phyloP scores from a whole-genome alignment of 2,329 filamentous ascomycete species.

The Pestalotiopsis sp. region DNA sequence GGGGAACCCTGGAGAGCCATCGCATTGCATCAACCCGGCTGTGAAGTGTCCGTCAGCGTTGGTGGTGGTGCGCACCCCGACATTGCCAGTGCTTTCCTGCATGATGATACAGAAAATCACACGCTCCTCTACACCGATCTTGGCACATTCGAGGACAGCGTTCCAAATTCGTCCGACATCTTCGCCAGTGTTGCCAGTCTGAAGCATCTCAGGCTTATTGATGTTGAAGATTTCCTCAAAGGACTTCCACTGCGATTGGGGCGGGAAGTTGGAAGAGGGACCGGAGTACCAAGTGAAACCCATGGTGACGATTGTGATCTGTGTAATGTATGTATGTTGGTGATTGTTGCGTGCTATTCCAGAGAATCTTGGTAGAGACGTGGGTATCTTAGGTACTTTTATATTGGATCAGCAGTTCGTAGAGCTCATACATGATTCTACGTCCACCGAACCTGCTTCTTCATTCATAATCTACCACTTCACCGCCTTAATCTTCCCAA shows the following conservation, averaged over 20 bases:
- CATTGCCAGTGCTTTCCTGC: constrained; percentile 41
- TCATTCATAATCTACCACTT: too few species aligned
- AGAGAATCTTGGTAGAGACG: too few species aligned
- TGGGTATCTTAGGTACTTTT: too few species aligned
- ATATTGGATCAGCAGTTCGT: too few species aligned
- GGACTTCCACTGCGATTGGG: constrained; percentile 33
- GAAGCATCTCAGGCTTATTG: constrained; percentile 35
- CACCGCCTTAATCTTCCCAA: too few species aligned
- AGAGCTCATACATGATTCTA: too few species aligned
- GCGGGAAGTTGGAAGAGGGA: constrained; percentile 34
- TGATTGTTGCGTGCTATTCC: background rate
- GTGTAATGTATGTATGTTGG: constrained; percentile 5
- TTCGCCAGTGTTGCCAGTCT: constrained; percentile 32
- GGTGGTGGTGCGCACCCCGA: constrained; percentile 38
- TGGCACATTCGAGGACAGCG: constrained; percentile 32
- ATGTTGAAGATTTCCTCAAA: constrained; percentile 37
- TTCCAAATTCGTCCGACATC: constrained; percentile 37
- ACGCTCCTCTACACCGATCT: constrained; percentile 36
- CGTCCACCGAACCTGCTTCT: too few species aligned
- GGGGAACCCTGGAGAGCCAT: constrained; percentile 36
- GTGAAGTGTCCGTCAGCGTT: constrained; percentile 35
- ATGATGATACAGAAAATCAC: constrained; percentile 44
- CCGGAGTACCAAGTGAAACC: constrained; percentile 17
- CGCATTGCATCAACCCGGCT: constrained; percentile 43
- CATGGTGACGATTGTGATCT: constrained; percentile 14